These are phyloP conservation scores for Epichloe sp. DNA, from an alignment of 2,329 filamentous ascomycete species.

Conservation along the genomic window DNA sequence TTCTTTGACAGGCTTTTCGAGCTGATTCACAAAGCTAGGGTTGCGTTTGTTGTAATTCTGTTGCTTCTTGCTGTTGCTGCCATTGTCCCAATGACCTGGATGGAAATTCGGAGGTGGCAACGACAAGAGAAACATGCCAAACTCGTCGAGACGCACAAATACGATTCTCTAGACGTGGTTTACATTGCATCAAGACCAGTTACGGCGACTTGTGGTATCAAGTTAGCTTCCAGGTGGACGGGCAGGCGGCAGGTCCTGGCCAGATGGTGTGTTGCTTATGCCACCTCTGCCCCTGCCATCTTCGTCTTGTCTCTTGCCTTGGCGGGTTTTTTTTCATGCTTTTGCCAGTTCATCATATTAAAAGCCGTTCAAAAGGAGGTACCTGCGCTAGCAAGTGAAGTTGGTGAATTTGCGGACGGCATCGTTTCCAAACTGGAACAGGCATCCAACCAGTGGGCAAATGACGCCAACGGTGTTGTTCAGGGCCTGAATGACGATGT, in stretches of 20 bases:
- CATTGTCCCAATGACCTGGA: constrained; percentile 66
- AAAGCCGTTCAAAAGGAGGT: constrained; percentile 60
- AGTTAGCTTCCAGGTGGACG: constrained; percentile 51
- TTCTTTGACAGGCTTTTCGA: constrained; percentile 68
- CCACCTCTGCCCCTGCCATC: constrained; percentile 72
- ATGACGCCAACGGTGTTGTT: constrained; percentile 62
- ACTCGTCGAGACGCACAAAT: constrained; percentile 50
- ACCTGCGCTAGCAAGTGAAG: constrained; percentile 59
- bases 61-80: constrained; percentile 56
- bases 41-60: constrained; percentile 65
- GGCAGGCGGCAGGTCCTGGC: constrained; percentile 56
- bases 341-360: constrained; percentile 73
- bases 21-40: constrained; percentile 54
- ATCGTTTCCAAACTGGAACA: constrained; percentile 61
- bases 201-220: constrained; percentile 60
- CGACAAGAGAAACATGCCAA: constrained; percentile 56
- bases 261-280: constrained; percentile 77
- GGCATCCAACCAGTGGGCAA: constrained; percentile 64
- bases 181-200: constrained; percentile 77
- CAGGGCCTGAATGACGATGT: constrained; percentile 58
- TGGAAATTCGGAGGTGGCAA: constrained; percentile 67
- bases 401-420: constrained; percentile 66
- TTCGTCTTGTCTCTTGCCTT: constrained; percentile 74
- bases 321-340: constrained; percentile 68
- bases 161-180: constrained; percentile 75